Base-by-base conservation (phyloP, 345 rosid species). In the Anacardium occidentale region DNA sequence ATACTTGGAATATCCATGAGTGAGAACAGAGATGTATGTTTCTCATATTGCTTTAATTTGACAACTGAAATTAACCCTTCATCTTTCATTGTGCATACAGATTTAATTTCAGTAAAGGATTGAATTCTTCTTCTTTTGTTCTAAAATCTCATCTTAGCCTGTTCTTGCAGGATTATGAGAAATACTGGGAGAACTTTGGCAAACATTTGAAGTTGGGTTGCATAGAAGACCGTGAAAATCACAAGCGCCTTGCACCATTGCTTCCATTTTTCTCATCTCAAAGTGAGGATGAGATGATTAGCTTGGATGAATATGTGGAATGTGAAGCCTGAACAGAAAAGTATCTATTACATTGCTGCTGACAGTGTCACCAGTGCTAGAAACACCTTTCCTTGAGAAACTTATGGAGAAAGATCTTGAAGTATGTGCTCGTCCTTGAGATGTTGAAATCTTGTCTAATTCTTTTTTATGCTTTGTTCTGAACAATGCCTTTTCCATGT, bases 281-380 rank as follows among this genome's bases (percentile, higher is more conserved):
- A 75, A 95, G 99, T 75, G 99, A 92, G 84, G 80, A 88, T 62
- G 94, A 88, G 69, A 83, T 91, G 92, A 91, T 95, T 76, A 89
- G 97, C 85, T 87, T 95, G 88, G 98, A 92, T 83, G 99, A 95
- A 74, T 95, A 95, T 78, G 92, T 92, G 17, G 99, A 92, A 92
- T 75, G 92, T 95, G 99, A 92, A 95, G 78, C 87, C 91, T 50
- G 96, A 95, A 37, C 99, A 95, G 82, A 95, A 95, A 84, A 92
- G 90, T 71, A 87, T 95, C 58, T 95, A 85, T 78, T 95, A 81
- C 76, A 85, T 95, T 65, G 99, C 99, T 72, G 76, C 98, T 17
- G 99, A 95, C 77, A 95, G 94, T 57, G 84, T 92, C 60, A 82
- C 84, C 62, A 90, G 99, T 81, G 99, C 98, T 58, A 90, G 75